Percentiles rank a stretch among this genome's conserved stretches.
Evolutionary conservation across 495 filamentous ascomycete genomes (phyloP).

Genomic region (Penicillium pulvis): DNA sequence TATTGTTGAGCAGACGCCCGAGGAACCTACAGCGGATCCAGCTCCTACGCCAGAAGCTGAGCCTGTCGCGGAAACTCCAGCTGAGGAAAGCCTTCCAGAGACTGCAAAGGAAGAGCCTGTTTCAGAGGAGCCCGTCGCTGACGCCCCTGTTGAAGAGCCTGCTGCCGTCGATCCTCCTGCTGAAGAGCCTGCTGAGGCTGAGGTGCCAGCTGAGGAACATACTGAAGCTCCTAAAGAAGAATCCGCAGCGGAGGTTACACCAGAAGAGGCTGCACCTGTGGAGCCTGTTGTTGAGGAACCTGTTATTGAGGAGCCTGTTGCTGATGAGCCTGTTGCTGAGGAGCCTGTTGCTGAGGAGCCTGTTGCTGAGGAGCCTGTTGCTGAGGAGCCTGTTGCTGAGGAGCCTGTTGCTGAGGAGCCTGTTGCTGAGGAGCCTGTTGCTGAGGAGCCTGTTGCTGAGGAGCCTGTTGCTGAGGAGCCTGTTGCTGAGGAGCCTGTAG

Average conservation of each 20-base stretch:
- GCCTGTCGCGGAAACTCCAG: not conserved
- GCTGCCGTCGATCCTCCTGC: conserved; percentile 4
- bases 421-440: conserved; percentile 4
- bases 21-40: conserved; percentile 1
- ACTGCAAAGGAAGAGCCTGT: conserved; percentile 2
- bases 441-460: not conserved
- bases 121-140: conserved; percentile 14
- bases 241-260: conserved; percentile 1
- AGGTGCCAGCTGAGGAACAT: conserved; percentile 6
- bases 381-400: conserved; percentile 8
- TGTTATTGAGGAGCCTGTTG: not conserved
- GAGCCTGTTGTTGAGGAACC: conserved; percentile 3
- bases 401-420: conserved; percentile 1
- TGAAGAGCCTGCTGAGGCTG: conserved; percentile 14
- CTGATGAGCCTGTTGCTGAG: not conserved
- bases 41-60: not conserved
- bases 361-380: not conserved
- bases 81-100: conserved; percentile 1
- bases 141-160: conserved; percentile 7
- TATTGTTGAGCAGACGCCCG: conserved; percentile 10
- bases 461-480: not conserved
- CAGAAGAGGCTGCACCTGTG: not conserved
- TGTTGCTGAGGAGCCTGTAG: not conserved
- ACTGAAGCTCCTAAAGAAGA: conserved; percentile 12
- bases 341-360: conserved; percentile 4